These are phyloP conservation scores for Phytophthora aleatoria DNA, from an alignment of 352 stramenopile species.

Conservation along the genomic window DNA sequence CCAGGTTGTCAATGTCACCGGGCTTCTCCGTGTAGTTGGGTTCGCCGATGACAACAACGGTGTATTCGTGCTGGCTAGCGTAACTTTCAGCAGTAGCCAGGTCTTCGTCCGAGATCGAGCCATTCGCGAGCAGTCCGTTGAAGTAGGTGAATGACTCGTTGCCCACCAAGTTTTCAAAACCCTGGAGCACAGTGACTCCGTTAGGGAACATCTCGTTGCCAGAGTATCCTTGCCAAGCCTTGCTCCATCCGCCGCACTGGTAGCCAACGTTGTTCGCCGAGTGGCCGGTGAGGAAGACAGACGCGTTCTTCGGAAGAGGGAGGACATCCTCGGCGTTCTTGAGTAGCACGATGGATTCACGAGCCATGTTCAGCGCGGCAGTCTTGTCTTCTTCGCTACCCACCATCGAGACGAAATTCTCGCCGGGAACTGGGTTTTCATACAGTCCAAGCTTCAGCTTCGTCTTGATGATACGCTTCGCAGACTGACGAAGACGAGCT, in stretches of 20 bases:
- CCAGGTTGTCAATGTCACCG: constrained; percentile 80
- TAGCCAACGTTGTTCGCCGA: constrained; percentile 63
- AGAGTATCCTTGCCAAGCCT: constrained; percentile 81
- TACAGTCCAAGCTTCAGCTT: constrained; percentile 76
- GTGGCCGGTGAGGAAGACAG: constrained; percentile 67
- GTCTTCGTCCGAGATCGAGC: constrained; percentile 48
- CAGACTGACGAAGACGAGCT: constrained; percentile 54
- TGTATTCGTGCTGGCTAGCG: constrained; percentile 53
- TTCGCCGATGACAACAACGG: constrained; percentile 79
- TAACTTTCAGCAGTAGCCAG: constrained; percentile 52
- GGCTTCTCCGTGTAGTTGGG: constrained; percentile 79
- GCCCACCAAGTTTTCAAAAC: constrained; percentile 42
- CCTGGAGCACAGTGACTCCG: constrained; percentile 52
- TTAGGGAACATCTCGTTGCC: constrained; percentile 62
- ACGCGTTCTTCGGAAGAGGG: constrained; percentile 37
- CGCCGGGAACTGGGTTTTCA: constrained; percentile 54
- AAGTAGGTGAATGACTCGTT: constrained; percentile 47
- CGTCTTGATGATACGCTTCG: constrained; percentile 62
- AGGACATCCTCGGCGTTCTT: constrained; percentile 70
- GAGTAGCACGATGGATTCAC: constrained; percentile 77
- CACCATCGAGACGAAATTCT: constrained; percentile 41
- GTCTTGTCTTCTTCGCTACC: constrained; percentile 48
- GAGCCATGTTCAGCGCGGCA: constrained; percentile 61
- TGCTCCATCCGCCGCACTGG: constrained; percentile 74
- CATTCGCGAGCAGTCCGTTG: constrained; percentile 56